Percentiles rank a stretch among this genome's conserved stretches.
phyloP scores from a whole-genome alignment of 73 alveolate species.

The Stentor coeruleus region DNA sequence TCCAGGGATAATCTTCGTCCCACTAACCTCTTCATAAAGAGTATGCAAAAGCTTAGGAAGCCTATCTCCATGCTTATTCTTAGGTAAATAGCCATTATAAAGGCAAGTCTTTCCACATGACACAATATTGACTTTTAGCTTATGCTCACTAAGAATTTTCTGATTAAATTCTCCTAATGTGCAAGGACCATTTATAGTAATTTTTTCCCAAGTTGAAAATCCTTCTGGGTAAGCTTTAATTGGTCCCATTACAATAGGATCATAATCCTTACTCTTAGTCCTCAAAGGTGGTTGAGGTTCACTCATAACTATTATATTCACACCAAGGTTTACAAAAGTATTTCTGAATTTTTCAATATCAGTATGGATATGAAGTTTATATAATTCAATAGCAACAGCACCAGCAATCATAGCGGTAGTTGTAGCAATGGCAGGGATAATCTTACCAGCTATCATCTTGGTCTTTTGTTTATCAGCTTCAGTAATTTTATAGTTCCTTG shows the following conservation, averaged over 20 bases:
- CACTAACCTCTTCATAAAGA: slow-evolving; percentile 45
- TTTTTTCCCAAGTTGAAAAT: slow-evolving; percentile 90
- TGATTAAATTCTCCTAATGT: slow-evolving; percentile 73
- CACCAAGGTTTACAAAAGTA: slow-evolving; percentile 85
- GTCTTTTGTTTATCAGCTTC: slow-evolving; percentile 82
- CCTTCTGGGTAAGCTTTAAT: slow-evolving; percentile 89
- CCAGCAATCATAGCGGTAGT: slow-evolving; percentile 99
- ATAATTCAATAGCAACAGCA: slow-evolving; percentile 72
- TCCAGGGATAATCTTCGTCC: slow-evolving; percentile 56
- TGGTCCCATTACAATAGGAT: slow-evolving; percentile 65
- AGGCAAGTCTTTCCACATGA: slow-evolving; percentile 61
- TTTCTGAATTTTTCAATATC: slow-evolving; percentile 67
- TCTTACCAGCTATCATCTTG: slow-evolving; percentile 98
- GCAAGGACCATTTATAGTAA: slow-evolving; percentile 65
- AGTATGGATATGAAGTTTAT: slow-evolving; percentile 49
- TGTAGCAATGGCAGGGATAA: slow-evolving; percentile 99
- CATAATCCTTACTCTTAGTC: slow-evolving; percentile 70
- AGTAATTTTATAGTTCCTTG: slow-evolving; percentile 84
- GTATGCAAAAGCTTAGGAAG: slow-evolving; percentile 50
- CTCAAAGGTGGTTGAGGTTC: slow-evolving; percentile 77
- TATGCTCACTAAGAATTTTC: slow-evolving; percentile 45
- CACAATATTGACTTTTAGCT: slow-evolving; percentile 60
- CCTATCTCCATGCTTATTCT: slow-evolving; percentile 56
- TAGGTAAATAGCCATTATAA: slow-evolving; percentile 56
- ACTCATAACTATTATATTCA: slow-evolving; percentile 77